Evolutionary conservation across 805 yeast genomes (phyloP).

Genomic region (Lachancea lanzarotensis): DNA sequence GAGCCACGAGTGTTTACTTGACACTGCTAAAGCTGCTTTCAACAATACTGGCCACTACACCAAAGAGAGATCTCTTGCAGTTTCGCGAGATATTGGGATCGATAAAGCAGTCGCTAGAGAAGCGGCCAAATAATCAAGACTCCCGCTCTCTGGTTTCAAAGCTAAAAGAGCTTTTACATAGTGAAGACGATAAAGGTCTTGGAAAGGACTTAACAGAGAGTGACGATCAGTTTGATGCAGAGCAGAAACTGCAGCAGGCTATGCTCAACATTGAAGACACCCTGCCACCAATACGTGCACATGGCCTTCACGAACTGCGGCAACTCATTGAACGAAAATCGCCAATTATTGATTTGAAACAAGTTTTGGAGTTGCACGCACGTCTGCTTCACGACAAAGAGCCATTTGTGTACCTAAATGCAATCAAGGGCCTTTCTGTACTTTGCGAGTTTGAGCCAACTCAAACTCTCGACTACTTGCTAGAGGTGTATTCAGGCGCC

Average conservation of each 20-base stretch:
- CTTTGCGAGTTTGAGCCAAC: conserved; percentile 43
- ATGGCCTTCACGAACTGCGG: conserved; percentile 65
- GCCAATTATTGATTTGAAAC: conserved; percentile 43
- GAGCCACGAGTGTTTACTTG: conserved; percentile 14
- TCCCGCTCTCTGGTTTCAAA: conserved; percentile 10
- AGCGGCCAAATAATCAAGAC: neutral
- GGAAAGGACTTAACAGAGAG: neutral
- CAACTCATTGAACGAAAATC: conserved; percentile 46
- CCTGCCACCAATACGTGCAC: conserved; percentile 76
- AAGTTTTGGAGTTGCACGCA: conserved; percentile 56
- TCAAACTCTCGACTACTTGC: conserved; percentile 34
- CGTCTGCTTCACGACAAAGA: conserved; percentile 68
- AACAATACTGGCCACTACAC: conserved; percentile 32
- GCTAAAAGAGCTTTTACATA: conserved; percentile 6
- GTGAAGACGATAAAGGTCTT: neutral
- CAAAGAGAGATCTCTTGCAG: conserved; percentile 13
- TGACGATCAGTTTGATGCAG: conserved; percentile 10
- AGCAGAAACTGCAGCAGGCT: conserved; percentile 51
- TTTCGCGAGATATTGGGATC: conserved; percentile 23
- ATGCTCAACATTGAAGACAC: conserved; percentile 66
- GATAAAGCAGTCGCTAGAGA: conserved; percentile 25
- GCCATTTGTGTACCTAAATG: conserved; percentile 80
- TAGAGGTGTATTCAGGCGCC: conserved; percentile 34
- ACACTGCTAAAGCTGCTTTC: conserved; percentile 36
- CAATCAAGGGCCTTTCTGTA: conserved; percentile 68